Evolutionary conservation across 495 filamentous ascomycete species (phyloP).

Genomic region (Daldinia decipiens): DNA sequence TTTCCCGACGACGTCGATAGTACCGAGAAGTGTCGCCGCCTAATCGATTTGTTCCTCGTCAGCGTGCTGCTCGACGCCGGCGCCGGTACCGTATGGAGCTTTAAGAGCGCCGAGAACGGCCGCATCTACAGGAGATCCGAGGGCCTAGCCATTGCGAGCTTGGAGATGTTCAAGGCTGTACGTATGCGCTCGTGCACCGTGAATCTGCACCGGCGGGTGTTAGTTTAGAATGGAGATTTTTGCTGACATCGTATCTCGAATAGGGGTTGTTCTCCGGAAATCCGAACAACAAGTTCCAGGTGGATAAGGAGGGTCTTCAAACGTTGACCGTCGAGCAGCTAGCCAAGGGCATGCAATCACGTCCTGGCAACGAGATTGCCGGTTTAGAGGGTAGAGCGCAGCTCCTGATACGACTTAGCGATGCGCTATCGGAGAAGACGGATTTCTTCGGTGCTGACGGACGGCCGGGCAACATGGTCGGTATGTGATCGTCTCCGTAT

Average conservation of each 20-base stretch:
- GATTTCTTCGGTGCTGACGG: slow-evolving; percentile 87
- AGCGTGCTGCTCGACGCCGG: slow-evolving; percentile 92
- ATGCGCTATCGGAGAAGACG: slow-evolving; percentile 77
- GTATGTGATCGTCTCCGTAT: slow-evolving; percentile 59
- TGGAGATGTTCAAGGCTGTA: slow-evolving; percentile 94
- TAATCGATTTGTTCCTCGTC: slow-evolving; percentile 87
- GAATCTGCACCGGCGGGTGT: neutral
- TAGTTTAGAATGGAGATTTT: neutral
- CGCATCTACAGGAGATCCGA: slow-evolving; percentile 86
- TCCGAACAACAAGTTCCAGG: slow-evolving; percentile 81
- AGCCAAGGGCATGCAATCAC: slow-evolving; percentile 84
- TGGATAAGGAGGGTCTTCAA: slow-evolving; percentile 84
- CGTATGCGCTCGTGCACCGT: slow-evolving; percentile 8
- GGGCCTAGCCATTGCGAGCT: slow-evolving; percentile 89
- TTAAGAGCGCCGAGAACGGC: slow-evolving; percentile 90
- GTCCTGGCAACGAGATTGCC: slow-evolving; percentile 80
- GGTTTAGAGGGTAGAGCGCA: slow-evolving; percentile 88
- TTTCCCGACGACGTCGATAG: slow-evolving; percentile 73
- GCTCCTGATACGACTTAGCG: slow-evolving; percentile 77
- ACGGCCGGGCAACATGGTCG: slow-evolving; percentile 93
- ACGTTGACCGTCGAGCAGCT: slow-evolving; percentile 75
- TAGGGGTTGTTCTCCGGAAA: slow-evolving; percentile 90
- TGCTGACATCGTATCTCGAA: slow-evolving; percentile 22
- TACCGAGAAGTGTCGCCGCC: slow-evolving; percentile 76
- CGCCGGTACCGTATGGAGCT: slow-evolving; percentile 85